Evolutionary conservation across 1,284 basidiomycete genomes (phyloP), one percentile per base, ranked within the genome.

Genomic region (Apiotrichum gamsii): DNA sequence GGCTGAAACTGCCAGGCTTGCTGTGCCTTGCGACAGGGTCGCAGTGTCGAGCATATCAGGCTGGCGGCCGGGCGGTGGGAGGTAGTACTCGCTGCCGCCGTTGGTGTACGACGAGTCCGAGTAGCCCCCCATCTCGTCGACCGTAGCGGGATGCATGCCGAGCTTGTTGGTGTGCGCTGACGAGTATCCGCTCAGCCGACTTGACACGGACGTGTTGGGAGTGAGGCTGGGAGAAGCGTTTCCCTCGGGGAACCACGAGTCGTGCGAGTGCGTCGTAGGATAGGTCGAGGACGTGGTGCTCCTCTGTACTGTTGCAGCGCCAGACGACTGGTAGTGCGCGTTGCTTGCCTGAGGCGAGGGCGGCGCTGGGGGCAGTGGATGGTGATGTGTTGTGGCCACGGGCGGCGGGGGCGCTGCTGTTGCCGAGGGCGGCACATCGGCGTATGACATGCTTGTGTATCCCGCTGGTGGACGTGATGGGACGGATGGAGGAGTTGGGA

Each of bases 231-330:
- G 19, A 11, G 43, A 21, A 4, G 14, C 8, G 25, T n/a, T n/a
- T n/a, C n/a, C n/a, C n/a, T 16, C 14, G 16, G 31, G 20, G 25
- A 46, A 46, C 31, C 21, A 46, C n/a, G 45, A 46, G 40, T 42
- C 15, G 30, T 30, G 15, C 4, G 9, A 8, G 40, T 42, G 2
- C 25, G 30, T 30, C 16, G 30, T 10, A 11, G 25, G 25, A 28
- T 28, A 28, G 8, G 42, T 43, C 13, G 40, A 42, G 8, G 40
- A 33, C 9, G 40, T 42, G 19, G 18, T 10, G 23, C 21, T 42
- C 8, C 40, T 13, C 21, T 33, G 23, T 3, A 16, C 15, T 25
- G 38, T 16, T 23, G 24, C 8, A 10, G 36, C 23, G 10, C 21
- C 24, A 13, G 18, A 39, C 9, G 15, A 5, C 6, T 32, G 31